Percentiles rank a stretch among this genome's conserved stretches.
phyloP scores from a whole-genome alignment of 345 rosid genomes.

The Bruguiera gymnorhiza region DNA sequence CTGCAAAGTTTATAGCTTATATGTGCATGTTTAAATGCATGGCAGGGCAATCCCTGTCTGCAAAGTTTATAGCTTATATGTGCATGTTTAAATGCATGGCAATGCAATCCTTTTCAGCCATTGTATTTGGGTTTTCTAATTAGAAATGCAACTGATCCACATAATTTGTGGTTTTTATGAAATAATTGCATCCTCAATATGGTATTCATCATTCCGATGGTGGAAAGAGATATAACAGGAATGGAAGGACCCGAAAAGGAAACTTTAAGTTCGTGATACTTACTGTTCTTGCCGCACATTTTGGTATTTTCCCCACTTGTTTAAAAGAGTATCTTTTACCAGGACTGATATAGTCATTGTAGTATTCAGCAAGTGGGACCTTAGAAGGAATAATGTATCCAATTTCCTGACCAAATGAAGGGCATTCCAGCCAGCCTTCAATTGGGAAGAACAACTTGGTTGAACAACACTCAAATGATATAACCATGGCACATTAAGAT shows the following conservation, averaged over 20 bases:
- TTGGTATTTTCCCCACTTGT: slow-evolving; percentile 74
- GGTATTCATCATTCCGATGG: background rate
- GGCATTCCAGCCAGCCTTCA: slow-evolving; percentile 96
- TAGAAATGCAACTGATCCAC: too few species aligned
- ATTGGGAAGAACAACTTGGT: slow-evolving; percentile 2
- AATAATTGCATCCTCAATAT: background rate
- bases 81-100: too few species aligned
- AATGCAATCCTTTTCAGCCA: too few species aligned
- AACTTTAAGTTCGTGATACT: slow-evolving; percentile 13
- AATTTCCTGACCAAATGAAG: slow-evolving; percentile 71
- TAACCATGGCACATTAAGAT: background rate
- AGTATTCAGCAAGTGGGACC: slow-evolving; percentile 88
- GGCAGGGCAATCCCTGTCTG: too few species aligned
- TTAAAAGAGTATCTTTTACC: slow-evolving; percentile 97
- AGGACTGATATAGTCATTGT: slow-evolving; percentile 68
- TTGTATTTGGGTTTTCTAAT: too few species aligned
- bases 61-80: too few species aligned
- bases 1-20: too few species aligned
- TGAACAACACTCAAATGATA: slow-evolving; percentile 10
- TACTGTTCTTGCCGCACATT: slow-evolving; percentile 81
- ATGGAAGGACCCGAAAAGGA: background rate
- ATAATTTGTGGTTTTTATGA: background rate
- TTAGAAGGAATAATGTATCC: slow-evolving; percentile 78
- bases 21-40: too few species aligned
- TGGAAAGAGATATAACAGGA: background rate